Conservation (phyloP, 208 protist species). For the Lotmaria passim region DNA sequence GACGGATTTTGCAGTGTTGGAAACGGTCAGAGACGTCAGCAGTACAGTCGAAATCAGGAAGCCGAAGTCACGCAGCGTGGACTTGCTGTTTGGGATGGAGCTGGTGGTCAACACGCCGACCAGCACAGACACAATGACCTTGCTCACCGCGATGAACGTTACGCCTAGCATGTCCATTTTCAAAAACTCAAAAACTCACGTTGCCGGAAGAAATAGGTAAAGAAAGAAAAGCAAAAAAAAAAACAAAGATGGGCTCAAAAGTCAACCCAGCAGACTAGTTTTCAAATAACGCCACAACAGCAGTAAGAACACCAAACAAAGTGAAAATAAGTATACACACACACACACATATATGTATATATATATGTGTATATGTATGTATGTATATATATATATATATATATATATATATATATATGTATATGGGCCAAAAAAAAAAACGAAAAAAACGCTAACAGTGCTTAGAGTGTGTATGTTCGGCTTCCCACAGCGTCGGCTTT, state of each 20-base stretch:
- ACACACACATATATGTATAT: no score
- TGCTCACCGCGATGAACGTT: constrained; percentile 69
- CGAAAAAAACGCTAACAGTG: no score
- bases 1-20: constrained; percentile 54
- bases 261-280: no score
- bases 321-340: constrained; percentile 4
- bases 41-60: constrained; percentile 71
- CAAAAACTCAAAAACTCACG: background rate
- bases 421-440: no score
- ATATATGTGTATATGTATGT: no score
- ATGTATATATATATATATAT: no score
- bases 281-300: no score
- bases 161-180: constrained; percentile 64
- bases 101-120: constrained; percentile 60
- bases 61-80: constrained; percentile 70
- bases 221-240: constrained; percentile 31
- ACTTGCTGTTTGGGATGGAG: constrained; percentile 53
- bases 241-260: constrained; percentile 9
- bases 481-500: no score
- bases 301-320: background rate
- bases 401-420: no score
- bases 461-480: no score
- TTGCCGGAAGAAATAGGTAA: background rate
- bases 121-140: constrained; percentile 80
- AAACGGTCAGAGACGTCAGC: constrained; percentile 68